Base-by-base conservation (phyloP, 2,329 filamentous ascomycete genomes). In the Paraphoma chrysanthemicola region DNA sequence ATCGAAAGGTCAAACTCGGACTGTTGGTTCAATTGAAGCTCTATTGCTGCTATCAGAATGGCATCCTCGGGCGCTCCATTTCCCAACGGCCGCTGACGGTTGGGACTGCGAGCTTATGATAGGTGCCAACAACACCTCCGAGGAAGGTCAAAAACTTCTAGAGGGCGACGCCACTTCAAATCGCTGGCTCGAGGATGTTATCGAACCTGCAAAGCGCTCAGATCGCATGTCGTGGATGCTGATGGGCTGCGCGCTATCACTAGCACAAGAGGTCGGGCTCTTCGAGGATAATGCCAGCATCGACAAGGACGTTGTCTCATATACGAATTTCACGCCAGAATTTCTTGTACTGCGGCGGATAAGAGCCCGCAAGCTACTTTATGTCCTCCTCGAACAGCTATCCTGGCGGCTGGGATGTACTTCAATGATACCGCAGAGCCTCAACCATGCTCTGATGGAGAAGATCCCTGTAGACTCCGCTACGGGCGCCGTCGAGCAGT, bases 171-270 rank as follows among this genome's bases (percentile, higher is more conserved):
- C 73, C 12, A 73, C 68, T 3, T 74, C 77, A 4, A 80, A 76
- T 52, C 68, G 79, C 48, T 85, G 83, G 81, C 72, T 83, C 1
- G 79, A 83, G 45, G 83, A 85, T 59, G 83, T 86, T 36, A 81
- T 85, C 41, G 79, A 84, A 41, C 83, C 83, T 2, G 81, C 83
- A 1, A 80, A 81, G 56, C 75, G 82, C 53, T 86, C 82, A 0
- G 84, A 86, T 62, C 80, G 83, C 2, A 86, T 86, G 83, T 86
- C 84, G 0, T 86, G 84, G 84, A 86, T 85, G 80, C 64, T 86
- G 17, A 78, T 86, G 41, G 84, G 84, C 2, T 82, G 80, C 61
- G 84, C 82, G 0, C 64, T 83, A 23, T 83, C 82, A 3, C 73
- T 86, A 11, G 80, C 82, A 1, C 82, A 85, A 50, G 82, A 85